A percentile compares a stretch with the other conserved stretches of the same genome.
These are phyloP conservation scores for Claviceps quebecensis DNA, from an alignment of 2,329 filamentous ascomycete species.

Conservation along the genomic window DNA sequence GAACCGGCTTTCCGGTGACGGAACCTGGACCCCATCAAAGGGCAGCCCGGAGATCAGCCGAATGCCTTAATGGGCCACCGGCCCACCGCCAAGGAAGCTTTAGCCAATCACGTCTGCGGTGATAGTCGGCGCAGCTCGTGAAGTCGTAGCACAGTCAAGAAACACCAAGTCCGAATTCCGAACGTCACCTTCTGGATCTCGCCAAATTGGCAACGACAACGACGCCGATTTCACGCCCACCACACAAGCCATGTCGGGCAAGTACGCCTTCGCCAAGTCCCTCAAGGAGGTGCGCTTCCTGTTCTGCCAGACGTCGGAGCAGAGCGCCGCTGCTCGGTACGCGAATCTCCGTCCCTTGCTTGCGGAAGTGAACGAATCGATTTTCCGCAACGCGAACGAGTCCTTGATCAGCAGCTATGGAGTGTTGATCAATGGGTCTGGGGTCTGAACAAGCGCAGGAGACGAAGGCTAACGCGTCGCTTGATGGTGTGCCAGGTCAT, in stretches of 20 bases:
- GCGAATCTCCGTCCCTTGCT: slow-evolving; percentile 12
- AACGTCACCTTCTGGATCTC: not conserved
- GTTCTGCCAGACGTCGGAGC: slow-evolving; percentile 88
- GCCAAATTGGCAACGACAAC: slow-evolving; percentile 1
- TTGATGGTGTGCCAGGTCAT: slow-evolving; percentile 44
- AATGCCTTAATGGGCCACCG: too few species aligned
- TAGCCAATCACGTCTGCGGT: too few species aligned
- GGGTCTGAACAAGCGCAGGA: too few species aligned
- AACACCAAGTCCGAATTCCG: too few species aligned
- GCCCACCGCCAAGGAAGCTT: too few species aligned
- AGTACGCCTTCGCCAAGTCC: slow-evolving; percentile 79
- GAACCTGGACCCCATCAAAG: not conserved
- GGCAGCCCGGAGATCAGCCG: not conserved
- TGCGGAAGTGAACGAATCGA: too few species aligned
- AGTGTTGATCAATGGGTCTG: too few species aligned
- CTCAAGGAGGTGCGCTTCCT: slow-evolving; percentile 95
- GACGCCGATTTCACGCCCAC: not conserved
- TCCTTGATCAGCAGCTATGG: too few species aligned
- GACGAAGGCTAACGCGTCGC: too few species aligned
- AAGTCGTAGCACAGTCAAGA: too few species aligned
- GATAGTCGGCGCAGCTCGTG: too few species aligned
- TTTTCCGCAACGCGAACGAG: too few species aligned
- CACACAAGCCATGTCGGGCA: slow-evolving; percentile 61
- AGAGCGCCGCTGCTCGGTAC: slow-evolving; percentile 79
- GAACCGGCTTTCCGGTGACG: not conserved